phyloP scores from a whole-genome alignment of 768 basidiomycete species.

The Tubosaeta sp. region DNA sequence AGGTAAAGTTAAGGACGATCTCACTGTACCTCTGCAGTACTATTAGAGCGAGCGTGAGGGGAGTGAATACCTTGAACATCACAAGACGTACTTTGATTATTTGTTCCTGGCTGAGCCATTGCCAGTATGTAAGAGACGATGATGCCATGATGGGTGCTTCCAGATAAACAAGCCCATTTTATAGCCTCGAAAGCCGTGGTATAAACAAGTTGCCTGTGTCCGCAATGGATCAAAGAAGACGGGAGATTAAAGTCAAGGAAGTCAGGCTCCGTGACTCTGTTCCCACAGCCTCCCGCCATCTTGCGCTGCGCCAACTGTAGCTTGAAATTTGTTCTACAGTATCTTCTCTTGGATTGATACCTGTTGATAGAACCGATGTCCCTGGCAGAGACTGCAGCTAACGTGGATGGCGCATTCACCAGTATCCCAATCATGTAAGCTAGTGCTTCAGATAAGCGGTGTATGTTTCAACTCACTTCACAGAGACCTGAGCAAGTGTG shows the following conservation, averaged over 20 bases:
- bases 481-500: constrained; percentile 21
- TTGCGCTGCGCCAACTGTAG: too few relatives aligned
- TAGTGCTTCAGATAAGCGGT: not conserved
- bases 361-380: not conserved
- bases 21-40: not conserved
- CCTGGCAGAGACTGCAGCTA: not conserved
- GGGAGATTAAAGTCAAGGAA: too few relatives aligned
- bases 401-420: not conserved
- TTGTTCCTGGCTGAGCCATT: constrained; percentile 3
- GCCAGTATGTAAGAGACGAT: not conserved
- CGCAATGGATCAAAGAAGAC: too few relatives aligned
- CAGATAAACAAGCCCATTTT: too few relatives aligned
- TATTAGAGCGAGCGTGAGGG: not conserved
- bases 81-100: constrained; percentile 3
- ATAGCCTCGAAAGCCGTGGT: too few relatives aligned
- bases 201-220: too few relatives aligned
- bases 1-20: not conserved
- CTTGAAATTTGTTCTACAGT: too few relatives aligned
- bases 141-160: not conserved
- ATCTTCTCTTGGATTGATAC: not conserved
- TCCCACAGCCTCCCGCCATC: too few relatives aligned
- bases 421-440: constrained; percentile 19
- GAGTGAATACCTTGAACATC: too few relatives aligned
- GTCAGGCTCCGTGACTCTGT: too few relatives aligned
- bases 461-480: not conserved